A percentile compares a stretch with the other conserved stretches of the same genome.
These are phyloP conservation scores for Darksidea phi DNA, from an alignment of 495 filamentous ascomycete genomes.

Conservation along the genomic window DNA sequence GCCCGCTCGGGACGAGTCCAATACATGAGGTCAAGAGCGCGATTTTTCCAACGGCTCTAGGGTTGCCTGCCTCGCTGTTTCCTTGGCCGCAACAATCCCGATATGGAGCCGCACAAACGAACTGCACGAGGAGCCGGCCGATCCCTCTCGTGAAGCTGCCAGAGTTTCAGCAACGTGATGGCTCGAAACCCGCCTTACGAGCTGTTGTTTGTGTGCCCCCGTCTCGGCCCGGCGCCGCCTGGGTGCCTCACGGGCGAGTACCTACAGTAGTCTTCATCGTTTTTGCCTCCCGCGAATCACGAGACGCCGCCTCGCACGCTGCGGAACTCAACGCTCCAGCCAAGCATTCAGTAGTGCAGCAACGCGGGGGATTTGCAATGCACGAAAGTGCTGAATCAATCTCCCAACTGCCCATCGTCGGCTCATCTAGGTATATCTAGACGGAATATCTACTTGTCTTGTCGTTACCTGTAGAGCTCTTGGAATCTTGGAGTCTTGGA, in stretches of 20 bases:
- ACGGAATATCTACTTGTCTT: neutral
- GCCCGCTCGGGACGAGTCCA: constrained; percentile 17
- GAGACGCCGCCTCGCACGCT: too few relatives aligned
- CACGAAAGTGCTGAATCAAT: neutral
- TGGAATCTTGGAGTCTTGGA: constrained; percentile 3
- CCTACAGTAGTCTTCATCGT: too few relatives aligned
- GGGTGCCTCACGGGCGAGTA: too few relatives aligned
- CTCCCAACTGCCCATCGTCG: constrained; percentile 3
- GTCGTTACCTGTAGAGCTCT: constrained; percentile 3
- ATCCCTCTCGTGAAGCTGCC: neutral
- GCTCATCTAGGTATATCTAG: neutral
- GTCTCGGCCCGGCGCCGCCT: too few relatives aligned
- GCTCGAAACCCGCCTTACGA: neutral
- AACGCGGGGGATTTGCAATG: too few relatives aligned
- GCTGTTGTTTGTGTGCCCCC: neutral
- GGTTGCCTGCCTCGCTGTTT: constrained; percentile 18
- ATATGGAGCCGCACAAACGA: neutral
- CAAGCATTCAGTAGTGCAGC: too few relatives aligned
- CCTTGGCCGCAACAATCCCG: too few relatives aligned
- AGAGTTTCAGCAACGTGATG: neutral
- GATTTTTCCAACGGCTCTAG: constrained; percentile 27
- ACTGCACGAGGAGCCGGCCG: too few relatives aligned
- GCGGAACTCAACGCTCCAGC: too few relatives aligned
- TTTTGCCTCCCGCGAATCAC: too few relatives aligned
- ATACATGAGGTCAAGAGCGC: constrained; percentile 24